Evolutionary conservation across 768 basidiomycete species (phyloP).

Genomic region (Tylopilus felleus): DNA sequence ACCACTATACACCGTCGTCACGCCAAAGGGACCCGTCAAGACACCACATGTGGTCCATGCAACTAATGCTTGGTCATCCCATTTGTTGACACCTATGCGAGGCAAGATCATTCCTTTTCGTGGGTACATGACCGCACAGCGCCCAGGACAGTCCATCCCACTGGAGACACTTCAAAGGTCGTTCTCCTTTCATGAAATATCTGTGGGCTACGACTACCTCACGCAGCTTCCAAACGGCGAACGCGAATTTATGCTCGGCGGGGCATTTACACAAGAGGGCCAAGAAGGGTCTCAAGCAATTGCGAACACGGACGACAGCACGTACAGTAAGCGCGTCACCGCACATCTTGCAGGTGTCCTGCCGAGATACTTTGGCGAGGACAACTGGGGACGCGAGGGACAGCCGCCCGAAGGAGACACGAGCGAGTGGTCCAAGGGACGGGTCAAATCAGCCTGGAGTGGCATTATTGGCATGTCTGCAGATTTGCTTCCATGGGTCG

Average conservation of each 20-base stretch:
- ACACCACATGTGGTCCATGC: slow-evolving; percentile 74
- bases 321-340: slow-evolving; percentile 27
- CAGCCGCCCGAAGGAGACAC: slow-evolving; percentile 13
- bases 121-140: slow-evolving; percentile 63
- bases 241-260: slow-evolving; percentile 62
- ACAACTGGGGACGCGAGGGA: slow-evolving; percentile 40
- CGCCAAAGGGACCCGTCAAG: slow-evolving; percentile 54
- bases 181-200: slow-evolving; percentile 52
- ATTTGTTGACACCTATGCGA: slow-evolving; percentile 62
- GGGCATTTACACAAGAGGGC: slow-evolving; percentile 43
- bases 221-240: slow-evolving; percentile 52
- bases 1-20: slow-evolving; percentile 51
- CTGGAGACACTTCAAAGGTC: slow-evolving; percentile 44
- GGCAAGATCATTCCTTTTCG: slow-evolving; percentile 61
- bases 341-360: slow-evolving; percentile 45
- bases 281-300: slow-evolving; percentile 33
- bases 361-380: slow-evolving; percentile 49
- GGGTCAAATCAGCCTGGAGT: slow-evolving; percentile 57
- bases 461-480: slow-evolving; percentile 63
- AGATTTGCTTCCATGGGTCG: slow-evolving; percentile 70
- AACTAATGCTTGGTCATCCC: slow-evolving; percentile 79
- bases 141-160: slow-evolving; percentile 39
- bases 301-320: slow-evolving; percentile 39
- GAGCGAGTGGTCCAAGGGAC: slow-evolving; percentile 38
- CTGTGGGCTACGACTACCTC: slow-evolving; percentile 58